Evolutionary conservation across 176 grass and related monocot species (phyloP).

Genomic region (Elymus sibiricus): DNA sequence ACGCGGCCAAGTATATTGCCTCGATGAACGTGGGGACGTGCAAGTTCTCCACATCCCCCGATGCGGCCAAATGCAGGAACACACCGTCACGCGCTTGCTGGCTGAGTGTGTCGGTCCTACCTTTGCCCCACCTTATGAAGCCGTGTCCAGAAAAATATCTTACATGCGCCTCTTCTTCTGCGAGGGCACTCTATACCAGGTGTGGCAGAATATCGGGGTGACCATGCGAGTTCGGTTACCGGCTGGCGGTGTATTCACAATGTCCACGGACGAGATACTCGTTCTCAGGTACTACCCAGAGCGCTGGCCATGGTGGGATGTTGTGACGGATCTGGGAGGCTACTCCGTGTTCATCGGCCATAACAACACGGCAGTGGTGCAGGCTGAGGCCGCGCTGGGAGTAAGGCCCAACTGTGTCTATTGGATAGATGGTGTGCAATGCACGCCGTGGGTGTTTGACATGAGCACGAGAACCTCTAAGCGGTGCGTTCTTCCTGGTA

Average conservation of each 20-base stretch:
- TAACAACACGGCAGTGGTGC: neutral
- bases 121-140: neutral
- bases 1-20: neutral
- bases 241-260: neutral
- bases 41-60: neutral
- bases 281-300: neutral
- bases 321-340: neutral
- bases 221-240: no score
- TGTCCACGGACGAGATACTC: neutral
- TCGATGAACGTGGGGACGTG: neutral
- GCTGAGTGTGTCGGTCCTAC: no score
- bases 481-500: neutral
- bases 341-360: neutral
- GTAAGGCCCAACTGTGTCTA: neutral
- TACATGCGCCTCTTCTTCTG: neutral
- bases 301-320: neutral
- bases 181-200: neutral
- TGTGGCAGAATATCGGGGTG: neutral
- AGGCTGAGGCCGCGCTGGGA: neutral
- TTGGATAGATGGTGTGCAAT: neutral
- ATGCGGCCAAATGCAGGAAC: neutral
- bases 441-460: neutral
- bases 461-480: neutral
- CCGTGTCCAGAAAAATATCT: neutral
- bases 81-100: neutral